These are phyloP conservation scores for Rhizomucor pusillus DNA, from an alignment of 371 early-diverging fungal species.

Conservation along the genomic window DNA sequence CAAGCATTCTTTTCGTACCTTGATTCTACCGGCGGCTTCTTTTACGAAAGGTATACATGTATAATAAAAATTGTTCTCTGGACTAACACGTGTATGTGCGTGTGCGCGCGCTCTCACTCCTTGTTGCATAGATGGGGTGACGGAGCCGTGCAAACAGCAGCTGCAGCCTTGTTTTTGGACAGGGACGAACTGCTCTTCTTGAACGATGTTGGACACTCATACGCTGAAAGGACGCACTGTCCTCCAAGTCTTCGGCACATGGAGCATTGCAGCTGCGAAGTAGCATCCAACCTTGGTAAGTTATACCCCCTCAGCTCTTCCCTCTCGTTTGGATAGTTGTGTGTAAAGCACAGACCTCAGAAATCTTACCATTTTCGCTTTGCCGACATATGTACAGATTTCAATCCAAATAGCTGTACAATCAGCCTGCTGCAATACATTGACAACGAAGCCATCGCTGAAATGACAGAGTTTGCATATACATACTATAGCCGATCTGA, in stretches of 20 bases:
- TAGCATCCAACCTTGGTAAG: constrained; percentile 26
- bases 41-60: constrained; percentile 75
- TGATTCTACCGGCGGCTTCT: constrained; percentile 86
- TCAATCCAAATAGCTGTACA: constrained; percentile 30
- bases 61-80: background rate
- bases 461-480: constrained; percentile 9
- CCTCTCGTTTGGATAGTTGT: too few relatives aligned
- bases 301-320: too few relatives aligned
- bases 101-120: too few relatives aligned
- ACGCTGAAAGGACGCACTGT: constrained; percentile 52
- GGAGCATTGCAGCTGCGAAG: constrained; percentile 32
- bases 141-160: constrained; percentile 74
- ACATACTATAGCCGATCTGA: background rate
- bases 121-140: constrained; percentile 75
- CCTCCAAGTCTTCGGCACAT: constrained; percentile 23
- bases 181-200: constrained; percentile 85
- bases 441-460: constrained; percentile 14
- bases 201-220: constrained; percentile 80
- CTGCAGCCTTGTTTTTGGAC: constrained; percentile 76
- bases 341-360: background rate
- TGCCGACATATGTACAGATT: constrained; percentile 20
- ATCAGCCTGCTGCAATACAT: constrained; percentile 19
- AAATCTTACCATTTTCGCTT: background rate
- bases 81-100: too few relatives aligned
- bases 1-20: constrained; percentile 75